These are phyloP conservation scores for Ceratocystiopsis minuta DNA, from an alignment of 2,329 filamentous ascomycete species.

Conservation along the genomic window DNA sequence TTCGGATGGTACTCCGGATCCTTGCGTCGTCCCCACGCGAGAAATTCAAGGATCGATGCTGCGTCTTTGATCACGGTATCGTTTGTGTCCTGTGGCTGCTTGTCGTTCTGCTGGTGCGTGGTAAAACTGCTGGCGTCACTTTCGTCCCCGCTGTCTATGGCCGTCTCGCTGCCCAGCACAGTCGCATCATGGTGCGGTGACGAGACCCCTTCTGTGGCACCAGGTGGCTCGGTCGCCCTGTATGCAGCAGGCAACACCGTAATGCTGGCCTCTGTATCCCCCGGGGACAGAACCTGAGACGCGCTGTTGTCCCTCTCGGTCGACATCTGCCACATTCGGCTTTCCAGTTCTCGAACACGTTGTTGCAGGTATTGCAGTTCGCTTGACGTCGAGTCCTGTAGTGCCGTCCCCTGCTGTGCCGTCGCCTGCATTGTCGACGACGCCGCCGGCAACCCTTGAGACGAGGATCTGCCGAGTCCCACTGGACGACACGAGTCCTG, in stretches of 20 bases:
- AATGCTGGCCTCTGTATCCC: too few species aligned
- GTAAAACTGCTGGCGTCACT: not conserved
- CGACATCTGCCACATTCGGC: not conserved
- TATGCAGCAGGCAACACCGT: too few species aligned
- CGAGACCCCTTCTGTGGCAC: not conserved
- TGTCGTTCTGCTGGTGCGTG: not conserved
- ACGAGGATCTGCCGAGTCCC: not conserved
- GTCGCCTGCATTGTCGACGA: too few species aligned
- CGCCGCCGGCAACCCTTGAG: too few species aligned
- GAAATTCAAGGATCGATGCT: slow-evolving; percentile 27
- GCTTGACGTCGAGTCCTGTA: not conserved
- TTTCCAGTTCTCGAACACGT: not conserved
- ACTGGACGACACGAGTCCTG: slow-evolving; percentile 5
- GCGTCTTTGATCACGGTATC: slow-evolving; percentile 20
- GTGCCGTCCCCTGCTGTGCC: too few species aligned
- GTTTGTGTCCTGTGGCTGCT: not conserved
- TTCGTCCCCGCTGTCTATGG: not conserved
- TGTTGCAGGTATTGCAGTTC: not conserved
- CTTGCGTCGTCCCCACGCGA: slow-evolving; percentile 29
- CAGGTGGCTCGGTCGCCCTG: too few species aligned
- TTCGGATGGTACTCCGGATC: slow-evolving; percentile 13
- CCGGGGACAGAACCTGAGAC: too few species aligned
- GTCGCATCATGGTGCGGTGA: not conserved
- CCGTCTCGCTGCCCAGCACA: too few species aligned
- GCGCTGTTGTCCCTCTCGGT: not conserved